Evolutionary conservation across 495 filamentous ascomycete genomes (phyloP).

Genomic region (Talaromyces nanjingensis): DNA sequence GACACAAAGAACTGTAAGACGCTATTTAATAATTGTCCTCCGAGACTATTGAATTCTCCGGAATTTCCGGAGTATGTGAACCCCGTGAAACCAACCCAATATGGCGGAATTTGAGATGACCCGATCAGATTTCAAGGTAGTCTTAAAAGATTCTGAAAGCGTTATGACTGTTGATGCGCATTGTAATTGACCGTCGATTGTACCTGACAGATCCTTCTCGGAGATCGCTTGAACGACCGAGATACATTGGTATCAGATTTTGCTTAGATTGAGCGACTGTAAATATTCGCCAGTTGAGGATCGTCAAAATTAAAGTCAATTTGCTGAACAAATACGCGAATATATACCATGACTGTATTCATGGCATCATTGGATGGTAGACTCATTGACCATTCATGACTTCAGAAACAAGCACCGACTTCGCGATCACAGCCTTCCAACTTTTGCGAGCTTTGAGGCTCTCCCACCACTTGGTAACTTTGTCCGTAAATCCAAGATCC

Average conservation of each 20-base stretch:
- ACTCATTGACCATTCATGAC: not conserved
- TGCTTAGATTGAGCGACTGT: not conserved
- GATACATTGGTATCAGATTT: not conserved
- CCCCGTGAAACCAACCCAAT: not conserved
- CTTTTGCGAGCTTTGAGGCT: conserved; percentile 11
- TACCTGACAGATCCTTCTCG: not conserved
- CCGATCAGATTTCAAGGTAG: not conserved
- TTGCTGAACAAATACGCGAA: too few species aligned
- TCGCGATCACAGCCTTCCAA: conserved; percentile 8
- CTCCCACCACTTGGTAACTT: conserved; percentile 10
- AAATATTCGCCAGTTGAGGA: not conserved
- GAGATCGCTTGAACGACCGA: too few species aligned
- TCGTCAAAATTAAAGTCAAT: too few species aligned
- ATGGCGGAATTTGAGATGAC: too few species aligned
- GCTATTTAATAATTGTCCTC: not conserved
- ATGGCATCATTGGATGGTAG: too few species aligned
- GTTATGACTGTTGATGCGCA: not conserved
- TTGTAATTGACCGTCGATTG: not conserved
- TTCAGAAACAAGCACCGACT: not conserved
- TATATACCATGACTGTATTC: too few species aligned
- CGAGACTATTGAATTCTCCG: not conserved
- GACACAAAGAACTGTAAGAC: not conserved
- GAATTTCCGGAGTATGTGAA: not conserved
- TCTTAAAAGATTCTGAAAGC: not conserved
- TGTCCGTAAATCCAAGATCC: conserved; percentile 11